Conservation (phyloP, 495 filamentous ascomycete genomes). For the Aspergillus affinis region DNA sequence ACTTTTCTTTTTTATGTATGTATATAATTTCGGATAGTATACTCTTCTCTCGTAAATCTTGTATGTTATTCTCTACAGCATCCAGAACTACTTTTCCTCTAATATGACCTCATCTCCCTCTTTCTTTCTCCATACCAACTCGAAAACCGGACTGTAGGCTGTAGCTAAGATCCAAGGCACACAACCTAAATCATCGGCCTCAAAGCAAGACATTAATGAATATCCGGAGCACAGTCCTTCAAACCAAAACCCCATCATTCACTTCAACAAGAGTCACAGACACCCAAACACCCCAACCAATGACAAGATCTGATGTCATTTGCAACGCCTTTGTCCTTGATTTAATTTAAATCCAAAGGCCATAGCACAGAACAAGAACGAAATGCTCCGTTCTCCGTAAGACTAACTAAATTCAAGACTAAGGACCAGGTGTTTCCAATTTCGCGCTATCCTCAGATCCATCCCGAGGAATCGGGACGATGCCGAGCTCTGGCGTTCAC, state of each 20-base stretch:
- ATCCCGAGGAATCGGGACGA: not conserved
- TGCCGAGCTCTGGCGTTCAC: not conserved
- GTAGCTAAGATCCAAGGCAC: no score
- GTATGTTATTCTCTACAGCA: no score
- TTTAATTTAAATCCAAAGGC: not conserved
- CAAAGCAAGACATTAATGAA: not conserved
- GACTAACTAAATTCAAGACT: no score
- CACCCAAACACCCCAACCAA: not conserved
- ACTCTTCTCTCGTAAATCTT: no score
- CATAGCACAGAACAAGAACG: no score
- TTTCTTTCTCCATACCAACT: not conserved
- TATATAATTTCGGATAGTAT: no score
- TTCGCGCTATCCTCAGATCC: not conserved
- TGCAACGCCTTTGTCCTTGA: not conserved
- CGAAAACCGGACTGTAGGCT: not conserved
- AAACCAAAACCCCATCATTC: no score
- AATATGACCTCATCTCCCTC: not conserved
- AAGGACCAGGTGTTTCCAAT: not conserved
- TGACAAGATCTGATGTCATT: not conserved
- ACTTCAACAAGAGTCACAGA: not conserved
- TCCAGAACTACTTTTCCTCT: not conserved
- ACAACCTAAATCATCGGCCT: no score
- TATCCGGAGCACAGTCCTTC: not conserved
- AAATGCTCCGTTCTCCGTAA: no score
- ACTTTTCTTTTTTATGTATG: not conserved